Base-by-base conservation (phyloP, 1,284 basidiomycete genomes). In the Puccinia triticina region DNA sequence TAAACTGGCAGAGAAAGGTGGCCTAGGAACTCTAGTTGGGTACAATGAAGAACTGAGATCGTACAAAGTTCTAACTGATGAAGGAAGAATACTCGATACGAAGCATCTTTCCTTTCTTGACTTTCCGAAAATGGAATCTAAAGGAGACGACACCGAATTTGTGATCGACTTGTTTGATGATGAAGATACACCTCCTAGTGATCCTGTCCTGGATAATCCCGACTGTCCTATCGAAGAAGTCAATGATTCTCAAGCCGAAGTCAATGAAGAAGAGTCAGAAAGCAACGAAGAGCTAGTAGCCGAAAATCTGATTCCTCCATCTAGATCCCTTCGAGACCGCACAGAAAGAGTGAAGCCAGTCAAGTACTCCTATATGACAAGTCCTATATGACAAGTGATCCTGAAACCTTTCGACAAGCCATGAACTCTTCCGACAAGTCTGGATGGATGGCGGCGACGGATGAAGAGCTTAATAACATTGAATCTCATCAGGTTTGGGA, bases 401-500 rank as follows among this genome's bases (percentile, higher is more conserved):
- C 46, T 0, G 29, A 14, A 0, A 32, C 43, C 1, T 72, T 53
- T 18, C 50, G 32, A 32, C 26, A 1, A 11, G 69, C 69, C 0
- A 72, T 53, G 69, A 50, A 32, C 11, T 72, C 16, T 0, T 7
- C 1, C 2, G 46, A 72, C 0, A 72, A 53, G 29, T 0, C 0
- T 0, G 14, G 0, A 5, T 72, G 69, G 46, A 32, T 0, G 7
- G n/a, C 11, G 0, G 43, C 73, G 0, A 34, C 23, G 0, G n/a
- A 59, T 40, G 53, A 34, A 14, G 73, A 75, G 40, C 55, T 75
- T 1, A 40, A 34, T 16, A 74, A n/a, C 4, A 74, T 74, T 10
- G 48, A 57, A 23, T 0, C 16, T 0, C 48, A 48, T 34, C 1
- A 74, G 1, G 72, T 74, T 10, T 74, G 72, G 48, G 50, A 74